These are phyloP conservation scores for Nemania diffusa DNA, from an alignment of 2,329 filamentous ascomycete species.

Conservation along the genomic window DNA sequence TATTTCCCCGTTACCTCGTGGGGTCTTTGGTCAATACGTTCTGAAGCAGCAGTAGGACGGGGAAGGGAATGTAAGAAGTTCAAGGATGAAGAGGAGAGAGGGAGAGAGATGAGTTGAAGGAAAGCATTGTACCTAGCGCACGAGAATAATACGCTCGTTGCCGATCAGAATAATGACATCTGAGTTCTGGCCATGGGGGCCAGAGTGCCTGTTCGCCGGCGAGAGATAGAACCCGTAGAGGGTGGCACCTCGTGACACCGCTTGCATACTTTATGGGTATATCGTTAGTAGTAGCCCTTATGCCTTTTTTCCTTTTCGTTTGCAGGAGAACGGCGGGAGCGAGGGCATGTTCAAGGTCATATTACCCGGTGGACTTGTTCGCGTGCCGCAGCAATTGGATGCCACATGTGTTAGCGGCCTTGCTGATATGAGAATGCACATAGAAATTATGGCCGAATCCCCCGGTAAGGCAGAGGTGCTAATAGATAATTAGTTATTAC, in stretches of 20 bases:
- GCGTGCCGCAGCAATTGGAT: background rate
- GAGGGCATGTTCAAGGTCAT: constrained; percentile 10
- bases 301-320: background rate
- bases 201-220: background rate
- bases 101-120: background rate
- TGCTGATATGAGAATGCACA: constrained; percentile 1
- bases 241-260: constrained; percentile 7
- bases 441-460: constrained; percentile 6
- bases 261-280: constrained; percentile 1
- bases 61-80: background rate
- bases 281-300: constrained; percentile 5
- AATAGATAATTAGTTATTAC: constrained; percentile 6
- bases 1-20: constrained; percentile 11
- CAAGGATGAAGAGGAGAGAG: too few species aligned
- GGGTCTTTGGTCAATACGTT: constrained; percentile 14
- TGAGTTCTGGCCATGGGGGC: constrained; percentile 1
- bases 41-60: constrained; percentile 5
- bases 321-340: background rate
- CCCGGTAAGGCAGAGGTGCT: constrained; percentile 13
- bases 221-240: constrained; percentile 11
- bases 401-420: constrained; percentile 4
- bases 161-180: constrained; percentile 3
- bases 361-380: background rate
- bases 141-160: constrained; percentile 44
- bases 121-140: constrained; percentile 14